A percentile compares a stretch with the other conserved stretches of the same genome.
phyloP scores from a whole-genome alignment of 345 rosid genomes.

The Ceriops decandra region DNA sequence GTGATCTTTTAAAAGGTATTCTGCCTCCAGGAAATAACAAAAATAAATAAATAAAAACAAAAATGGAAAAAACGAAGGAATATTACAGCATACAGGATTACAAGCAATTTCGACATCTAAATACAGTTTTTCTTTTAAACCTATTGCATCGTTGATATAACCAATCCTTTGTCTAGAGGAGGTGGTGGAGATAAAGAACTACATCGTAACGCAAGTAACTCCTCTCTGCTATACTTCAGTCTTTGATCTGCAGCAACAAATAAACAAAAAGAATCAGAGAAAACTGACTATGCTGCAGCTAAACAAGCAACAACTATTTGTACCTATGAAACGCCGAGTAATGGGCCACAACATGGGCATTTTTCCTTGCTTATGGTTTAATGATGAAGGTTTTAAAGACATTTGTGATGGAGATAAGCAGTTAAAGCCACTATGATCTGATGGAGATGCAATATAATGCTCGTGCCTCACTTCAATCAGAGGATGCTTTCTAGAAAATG shows the following conservation, averaged over 20 bases:
- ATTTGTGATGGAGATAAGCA: constrained; percentile 25
- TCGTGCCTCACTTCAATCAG: constrained; percentile 59
- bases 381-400: constrained; percentile 18
- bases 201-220: constrained; percentile 49
- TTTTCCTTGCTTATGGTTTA: constrained; percentile 21
- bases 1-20: too few species aligned
- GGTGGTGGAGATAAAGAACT: constrained; percentile 35
- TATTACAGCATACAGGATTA: neutral
- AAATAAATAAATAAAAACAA: too few species aligned
- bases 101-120: neutral
- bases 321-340: constrained; percentile 21
- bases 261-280: neutral
- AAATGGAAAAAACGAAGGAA: neutral
- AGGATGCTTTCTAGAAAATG: constrained; percentile 51
- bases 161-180: constrained; percentile 4
- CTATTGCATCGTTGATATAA: neutral
- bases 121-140: neutral
- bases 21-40: too few species aligned
- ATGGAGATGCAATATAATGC: constrained; percentile 17
- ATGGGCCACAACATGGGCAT: constrained; percentile 23
- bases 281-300: neutral
- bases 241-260: constrained; percentile 55
- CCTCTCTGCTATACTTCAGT: constrained; percentile 62
- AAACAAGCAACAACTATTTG: neutral
- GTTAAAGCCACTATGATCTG: constrained; percentile 23